Conservation (phyloP, 768 basidiomycete species). For the Suillus clintonianus region DNA sequence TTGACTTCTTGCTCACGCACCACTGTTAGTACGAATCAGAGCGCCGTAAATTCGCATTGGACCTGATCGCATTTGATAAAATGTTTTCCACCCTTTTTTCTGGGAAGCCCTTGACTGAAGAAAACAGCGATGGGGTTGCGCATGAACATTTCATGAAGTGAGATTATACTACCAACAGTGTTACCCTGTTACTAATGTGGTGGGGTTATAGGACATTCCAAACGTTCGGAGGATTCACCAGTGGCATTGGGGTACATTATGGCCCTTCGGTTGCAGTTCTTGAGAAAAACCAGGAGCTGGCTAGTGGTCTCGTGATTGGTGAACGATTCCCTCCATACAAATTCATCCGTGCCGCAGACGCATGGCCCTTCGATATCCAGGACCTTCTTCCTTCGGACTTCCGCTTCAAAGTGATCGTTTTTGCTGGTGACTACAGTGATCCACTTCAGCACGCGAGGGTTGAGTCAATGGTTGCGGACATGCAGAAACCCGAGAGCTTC, state of each 20-base stretch:
- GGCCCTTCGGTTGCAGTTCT: conserved; percentile 39
- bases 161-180: conserved; percentile 8
- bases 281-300: conserved; percentile 36
- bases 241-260: conserved; percentile 54
- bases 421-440: conserved; percentile 39
- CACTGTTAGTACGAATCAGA: conserved; percentile 51
- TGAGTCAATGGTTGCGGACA: conserved; percentile 25
- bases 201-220: conserved; percentile 40
- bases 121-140: conserved; percentile 37
- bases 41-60: conserved; percentile 53
- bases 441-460: conserved; percentile 24
- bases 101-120: conserved; percentile 46
- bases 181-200: neutral
- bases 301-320: conserved; percentile 45
- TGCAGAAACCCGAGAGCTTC: conserved; percentile 28
- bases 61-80: conserved; percentile 56
- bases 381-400: conserved; percentile 49
- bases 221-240: conserved; percentile 46
- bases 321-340: conserved; percentile 51
- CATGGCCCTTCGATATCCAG: conserved; percentile 48
- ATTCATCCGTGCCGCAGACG: conserved; percentile 49
- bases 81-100: conserved; percentile 54
- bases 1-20: neutral
- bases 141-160: conserved; percentile 49
- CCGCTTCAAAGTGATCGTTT: conserved; percentile 51